Conservation (phyloP, 108 stramenopile species). For the Skeletonema marinoi region DNA sequence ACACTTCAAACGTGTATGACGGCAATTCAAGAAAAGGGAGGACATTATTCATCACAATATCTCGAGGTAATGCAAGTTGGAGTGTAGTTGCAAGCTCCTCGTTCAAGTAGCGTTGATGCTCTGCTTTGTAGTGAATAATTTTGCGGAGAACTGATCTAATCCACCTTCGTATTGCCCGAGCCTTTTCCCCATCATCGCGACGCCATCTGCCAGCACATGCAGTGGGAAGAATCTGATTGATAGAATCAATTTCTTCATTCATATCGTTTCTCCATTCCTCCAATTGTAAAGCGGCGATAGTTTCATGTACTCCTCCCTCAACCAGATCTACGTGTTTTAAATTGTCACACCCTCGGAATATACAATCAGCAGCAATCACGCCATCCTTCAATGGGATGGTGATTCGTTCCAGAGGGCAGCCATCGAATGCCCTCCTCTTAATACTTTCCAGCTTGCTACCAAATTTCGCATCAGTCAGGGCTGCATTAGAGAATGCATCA, state of each 20-base stretch:
- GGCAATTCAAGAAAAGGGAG: neutral
- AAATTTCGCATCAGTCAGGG: neutral
- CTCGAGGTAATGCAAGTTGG: neutral
- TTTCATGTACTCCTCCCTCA: neutral
- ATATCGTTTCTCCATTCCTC: neutral
- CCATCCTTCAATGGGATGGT: neutral
- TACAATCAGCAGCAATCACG: neutral
- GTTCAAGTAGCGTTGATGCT: too few species aligned
- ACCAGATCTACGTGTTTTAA: neutral
- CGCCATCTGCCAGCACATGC: neutral
- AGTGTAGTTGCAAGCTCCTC: neutral
- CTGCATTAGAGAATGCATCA: neutral
- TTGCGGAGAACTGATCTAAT: too few species aligned
- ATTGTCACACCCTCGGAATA: neutral
- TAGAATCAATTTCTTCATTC: neutral
- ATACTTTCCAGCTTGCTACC: neutral
- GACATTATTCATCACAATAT: neutral
- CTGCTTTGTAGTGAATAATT: too few species aligned
- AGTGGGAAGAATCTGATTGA: neutral
- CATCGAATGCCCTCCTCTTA: neutral
- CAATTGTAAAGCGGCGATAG: neutral
- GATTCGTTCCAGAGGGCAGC: neutral
- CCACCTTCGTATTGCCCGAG: too few species aligned
- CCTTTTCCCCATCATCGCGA: too few species aligned
- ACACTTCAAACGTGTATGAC: neutral